Base-by-base conservation (phyloP, 768 basidiomycete species). In the Boletus coccyginus region DNA sequence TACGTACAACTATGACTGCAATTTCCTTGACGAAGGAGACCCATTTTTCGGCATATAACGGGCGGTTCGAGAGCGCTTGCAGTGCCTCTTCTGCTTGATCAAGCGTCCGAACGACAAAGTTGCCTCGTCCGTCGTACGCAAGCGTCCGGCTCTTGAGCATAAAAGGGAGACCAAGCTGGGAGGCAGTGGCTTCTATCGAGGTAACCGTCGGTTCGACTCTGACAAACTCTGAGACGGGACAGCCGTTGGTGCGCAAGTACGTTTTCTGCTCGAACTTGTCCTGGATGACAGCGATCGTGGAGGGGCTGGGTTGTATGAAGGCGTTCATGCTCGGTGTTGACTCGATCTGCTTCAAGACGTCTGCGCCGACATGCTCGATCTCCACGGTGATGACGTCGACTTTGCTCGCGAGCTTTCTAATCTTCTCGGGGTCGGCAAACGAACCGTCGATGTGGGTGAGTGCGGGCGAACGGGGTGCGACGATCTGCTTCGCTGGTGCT, bases 141-240 rank as follows among this genome's bases (percentile, higher is more conserved):
- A 95, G 75, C 0, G 92, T 96, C n/a, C 92, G 81, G 56, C 88
- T 92, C 75, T 99, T 98, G 58, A 99, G 81, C 95, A 99, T 97
- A 46, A 97, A 74, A 0, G 96, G 95, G 11, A 94, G 76, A 2
- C 96, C 94, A 7, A 98, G 77, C 32, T 68, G 70, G 12, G 77
- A 60, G 0, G 80, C 79, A 3, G 82, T 88, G 14, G 74, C 74
- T 33, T 73, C 70, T 14, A 92, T 74, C 1, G 84, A 77, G 43
- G 81, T 76, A 0, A 73, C 64, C 1, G 80, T 77, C 1, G 81
- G 73, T 5, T 86, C 83, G 3, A 96, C 82, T 1, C 72, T 64
- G 9, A 83, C 58, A 63, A 86, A 98, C 12, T 81, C 78, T 1
- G 81, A 78, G 5, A 88, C 77, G 5, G 85, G 77, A 21, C 83